Evolutionary conservation across 495 filamentous ascomycete species (phyloP), one percentile per base, ranked within the genome.

Genomic region (Amniculicola lignicola): DNA sequence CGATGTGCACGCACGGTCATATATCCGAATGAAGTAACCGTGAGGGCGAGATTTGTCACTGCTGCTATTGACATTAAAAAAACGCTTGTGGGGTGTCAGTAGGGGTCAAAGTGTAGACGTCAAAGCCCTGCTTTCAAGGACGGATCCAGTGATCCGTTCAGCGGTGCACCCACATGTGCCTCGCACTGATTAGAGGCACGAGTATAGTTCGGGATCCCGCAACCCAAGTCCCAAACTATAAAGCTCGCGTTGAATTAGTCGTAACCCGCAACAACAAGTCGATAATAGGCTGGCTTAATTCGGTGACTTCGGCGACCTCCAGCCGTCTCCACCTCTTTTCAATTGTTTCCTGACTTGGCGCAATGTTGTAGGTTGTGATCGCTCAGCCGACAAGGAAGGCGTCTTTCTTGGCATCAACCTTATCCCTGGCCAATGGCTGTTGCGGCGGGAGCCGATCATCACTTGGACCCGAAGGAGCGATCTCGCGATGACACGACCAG

Each of bases 251-350:
- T 2, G 16, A 19, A 43, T 42, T 41, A 31, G 37, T 49, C 33
- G 23, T 21, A 10, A 18, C 43, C 42, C 38, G 23, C 25, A 14
- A 33, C 12, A 12, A 43, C 44, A 39, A n/a, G n/a, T n/a, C 46
- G 21, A 57, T 57, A 57, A 29, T 39, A 11, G 37, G 16, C 16
- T 24, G 24, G 16, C 25, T 25, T 16, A 42, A 55, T 57, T 48
- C 35, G 53, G 42, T 37, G 38, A 59, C 47, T 51, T 59, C 55
- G 55, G 55, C 55, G 55, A 59, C 28, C 39, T 59, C 37, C 18
- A 48, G 23, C 54, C 45, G 44, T 21, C 27, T 41, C 21, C 3
- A 2, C 3, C 18, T 18, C 11, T 22, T 40, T 41, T 31, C 14
- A 36, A 24, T 14, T 46, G 24, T 47, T 21, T 9, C 29, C n/a